These are phyloP conservation scores for Pistacia integerrima DNA, from an alignment of 345 rosid genomes.

Conservation along the genomic window DNA sequence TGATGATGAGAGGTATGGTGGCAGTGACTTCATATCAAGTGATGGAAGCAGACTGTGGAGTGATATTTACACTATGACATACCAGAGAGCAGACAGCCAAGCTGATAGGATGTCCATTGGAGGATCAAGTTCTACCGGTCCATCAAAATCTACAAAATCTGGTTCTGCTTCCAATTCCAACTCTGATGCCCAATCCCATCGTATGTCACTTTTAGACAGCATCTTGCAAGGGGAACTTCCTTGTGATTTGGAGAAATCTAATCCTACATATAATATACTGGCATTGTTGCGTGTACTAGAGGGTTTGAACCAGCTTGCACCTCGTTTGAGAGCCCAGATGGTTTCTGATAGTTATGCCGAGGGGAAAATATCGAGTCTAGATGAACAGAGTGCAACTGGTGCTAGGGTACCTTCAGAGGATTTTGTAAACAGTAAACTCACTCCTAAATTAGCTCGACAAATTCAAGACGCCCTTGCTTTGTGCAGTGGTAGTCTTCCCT, in stretches of 20 bases:
- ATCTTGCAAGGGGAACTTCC: constrained; percentile 89
- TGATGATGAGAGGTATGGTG: constrained; percentile 84
- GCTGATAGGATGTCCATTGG: constrained; percentile 64
- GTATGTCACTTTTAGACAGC: constrained; percentile 82
- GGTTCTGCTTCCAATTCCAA: constrained; percentile 46
- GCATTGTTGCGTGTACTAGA: constrained; percentile 85
- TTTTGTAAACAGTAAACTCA: constrained; percentile 84
- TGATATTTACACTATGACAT: constrained; percentile 87
- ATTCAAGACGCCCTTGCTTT: constrained; percentile 98
- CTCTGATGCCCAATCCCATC: constrained; percentile 52
- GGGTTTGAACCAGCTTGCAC: constrained; percentile 91
- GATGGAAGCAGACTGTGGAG: constrained; percentile 91
- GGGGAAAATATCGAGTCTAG: constrained; percentile 57
- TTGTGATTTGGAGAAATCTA: constrained; percentile 92
- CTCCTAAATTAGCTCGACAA: constrained; percentile 97
- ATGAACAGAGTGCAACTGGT: constrained; percentile 54
- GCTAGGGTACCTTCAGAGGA: constrained; percentile 75
- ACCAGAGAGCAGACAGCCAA: constrained; percentile 88
- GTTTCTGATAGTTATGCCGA: constrained; percentile 65
- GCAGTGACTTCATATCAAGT: constrained; percentile 79
- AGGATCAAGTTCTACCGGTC: constrained; percentile 54
- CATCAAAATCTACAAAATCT: constrained; percentile 60
- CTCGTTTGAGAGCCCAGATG: constrained; percentile 75
- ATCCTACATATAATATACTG: constrained; percentile 85
- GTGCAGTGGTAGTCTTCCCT: constrained; percentile 98